Evolutionary conservation across 441 rosid genomes (phyloP).

Genomic region (Euphorbia schlechtendalii): DNA sequence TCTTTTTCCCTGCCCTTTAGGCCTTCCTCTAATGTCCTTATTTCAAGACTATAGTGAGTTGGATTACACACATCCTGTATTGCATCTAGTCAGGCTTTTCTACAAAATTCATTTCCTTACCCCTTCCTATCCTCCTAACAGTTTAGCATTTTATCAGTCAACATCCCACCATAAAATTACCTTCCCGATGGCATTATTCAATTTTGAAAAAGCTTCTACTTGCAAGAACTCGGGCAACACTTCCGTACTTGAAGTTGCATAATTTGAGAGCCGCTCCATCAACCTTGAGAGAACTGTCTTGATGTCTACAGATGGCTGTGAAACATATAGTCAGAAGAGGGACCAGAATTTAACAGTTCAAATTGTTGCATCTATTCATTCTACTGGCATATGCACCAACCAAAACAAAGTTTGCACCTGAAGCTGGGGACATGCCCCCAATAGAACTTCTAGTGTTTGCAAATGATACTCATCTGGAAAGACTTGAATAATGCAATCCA

Average conservation of each 20-base stretch:
- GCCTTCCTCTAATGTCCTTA: too few relatives aligned
- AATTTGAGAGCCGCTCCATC: constrained; percentile 97
- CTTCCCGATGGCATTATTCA: constrained; percentile 95
- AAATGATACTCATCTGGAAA: constrained; percentile 99
- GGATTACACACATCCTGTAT: too few relatives aligned
- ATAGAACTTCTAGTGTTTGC: constrained; percentile 89
- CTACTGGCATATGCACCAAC: constrained; percentile 1
- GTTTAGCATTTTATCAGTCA: neutral
- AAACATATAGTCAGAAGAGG: constrained; percentile 23
- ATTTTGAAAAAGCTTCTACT: constrained; percentile 96
- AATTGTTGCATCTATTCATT: constrained; percentile 3
- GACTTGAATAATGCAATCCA: constrained; percentile 99
- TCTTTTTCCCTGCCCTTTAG: too few relatives aligned
- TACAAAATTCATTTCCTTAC: neutral
- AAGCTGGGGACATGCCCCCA: constrained; percentile 95
- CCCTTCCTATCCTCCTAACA: neutral
- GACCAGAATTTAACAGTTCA: constrained; percentile 11
- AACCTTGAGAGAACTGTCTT: constrained; percentile 91
- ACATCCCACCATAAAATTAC: constrained; percentile 26
- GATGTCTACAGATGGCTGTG: constrained; percentile 89
- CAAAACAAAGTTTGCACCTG: constrained; percentile 46
- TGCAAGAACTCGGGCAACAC: constrained; percentile 92
- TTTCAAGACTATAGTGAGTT: too few relatives aligned
- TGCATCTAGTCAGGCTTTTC: neutral
- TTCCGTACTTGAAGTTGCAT: constrained; percentile 85